These are phyloP conservation scores for Kazachstania psychrophila DNA, from an alignment of 805 yeast genomes.

Conservation along the genomic window DNA sequence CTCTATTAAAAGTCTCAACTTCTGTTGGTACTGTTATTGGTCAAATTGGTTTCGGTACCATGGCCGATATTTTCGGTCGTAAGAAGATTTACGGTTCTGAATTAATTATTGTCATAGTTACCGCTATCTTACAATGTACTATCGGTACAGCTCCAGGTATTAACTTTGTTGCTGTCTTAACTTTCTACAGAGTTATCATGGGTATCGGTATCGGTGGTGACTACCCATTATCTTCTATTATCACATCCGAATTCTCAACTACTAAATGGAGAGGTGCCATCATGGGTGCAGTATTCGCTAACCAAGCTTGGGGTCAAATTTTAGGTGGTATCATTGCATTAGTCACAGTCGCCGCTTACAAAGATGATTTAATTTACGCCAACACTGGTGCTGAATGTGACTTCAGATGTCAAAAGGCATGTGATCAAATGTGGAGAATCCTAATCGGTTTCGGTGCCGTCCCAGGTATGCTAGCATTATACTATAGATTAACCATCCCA, in stretches of 20 bases:
- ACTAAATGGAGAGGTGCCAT: conserved; percentile 98
- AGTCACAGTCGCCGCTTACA: conserved; percentile 68
- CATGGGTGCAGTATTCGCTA: conserved; percentile 92
- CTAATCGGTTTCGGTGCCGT: conserved; percentile 82
- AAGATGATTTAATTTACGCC: conserved; percentile 47
- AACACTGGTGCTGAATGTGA: conserved; percentile 52
- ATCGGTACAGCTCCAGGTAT: conserved; percentile 65
- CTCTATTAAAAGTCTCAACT: conserved; percentile 77
- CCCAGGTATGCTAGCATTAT: conserved; percentile 76
- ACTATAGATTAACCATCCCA: conserved; percentile 87
- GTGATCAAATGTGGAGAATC: conserved; percentile 94
- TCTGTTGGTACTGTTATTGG: conserved; percentile 93
- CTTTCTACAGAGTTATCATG: conserved; percentile 74
- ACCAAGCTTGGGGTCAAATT: conserved; percentile 95
- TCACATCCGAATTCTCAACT: conserved; percentile 84
- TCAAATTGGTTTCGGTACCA: conserved; percentile 73
- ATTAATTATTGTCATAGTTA: conserved; percentile 72
- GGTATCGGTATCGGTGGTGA: conserved; percentile 98
- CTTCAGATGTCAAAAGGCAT: conserved; percentile 58
- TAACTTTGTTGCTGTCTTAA: conserved; percentile 61
- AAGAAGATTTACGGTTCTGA: conserved; percentile 81
- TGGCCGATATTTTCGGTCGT: conserved; percentile 79
- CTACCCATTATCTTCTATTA: conserved; percentile 87
- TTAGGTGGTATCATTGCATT: conserved; percentile 79
- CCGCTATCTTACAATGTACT: conserved; percentile 69